Conservation (phyloP, 2,329 filamentous ascomycete species). For the Talaromyces piceae region DNA sequence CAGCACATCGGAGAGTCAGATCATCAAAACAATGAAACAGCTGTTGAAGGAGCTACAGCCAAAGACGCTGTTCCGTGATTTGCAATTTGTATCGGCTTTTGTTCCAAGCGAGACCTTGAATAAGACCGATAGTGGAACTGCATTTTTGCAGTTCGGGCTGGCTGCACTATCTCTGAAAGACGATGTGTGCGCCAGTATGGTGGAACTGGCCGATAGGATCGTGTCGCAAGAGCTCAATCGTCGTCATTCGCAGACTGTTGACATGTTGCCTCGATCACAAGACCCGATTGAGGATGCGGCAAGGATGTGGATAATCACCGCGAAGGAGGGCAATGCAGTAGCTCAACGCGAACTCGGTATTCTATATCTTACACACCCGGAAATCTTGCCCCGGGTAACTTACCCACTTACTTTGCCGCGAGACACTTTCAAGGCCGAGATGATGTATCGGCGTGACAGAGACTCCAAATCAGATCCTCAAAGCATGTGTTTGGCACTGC, state of each 20-base stretch:
- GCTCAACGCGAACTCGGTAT: slow-evolving; percentile 90
- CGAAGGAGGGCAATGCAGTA: slow-evolving; percentile 80
- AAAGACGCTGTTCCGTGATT: slow-evolving; percentile 70
- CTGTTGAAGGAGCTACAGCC: slow-evolving; percentile 67
- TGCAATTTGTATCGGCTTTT: slow-evolving; percentile 63
- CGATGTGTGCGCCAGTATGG: slow-evolving; percentile 76
- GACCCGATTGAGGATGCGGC: slow-evolving; percentile 62
- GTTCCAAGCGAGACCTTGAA: slow-evolving; percentile 51
- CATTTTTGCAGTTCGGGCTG: slow-evolving; percentile 83
- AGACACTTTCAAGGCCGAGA: slow-evolving; percentile 83
- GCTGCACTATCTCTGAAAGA: slow-evolving; percentile 84
- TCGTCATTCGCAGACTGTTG: slow-evolving; percentile 25
- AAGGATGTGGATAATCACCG: slow-evolving; percentile 84
- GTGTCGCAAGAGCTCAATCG: slow-evolving; percentile 48
- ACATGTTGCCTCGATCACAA: slow-evolving; percentile 22
- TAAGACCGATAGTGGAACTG: slow-evolving; percentile 57
- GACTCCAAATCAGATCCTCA: slow-evolving; percentile 70
- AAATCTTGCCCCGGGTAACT: slow-evolving; percentile 70
- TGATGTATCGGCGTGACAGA: slow-evolving; percentile 60
- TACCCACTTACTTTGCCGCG: slow-evolving; percentile 75
- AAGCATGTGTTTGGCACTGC: slow-evolving; percentile 87
- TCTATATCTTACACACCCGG: slow-evolving; percentile 86
- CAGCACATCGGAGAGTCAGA: slow-evolving; percentile 52
- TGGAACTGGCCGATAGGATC: slow-evolving; percentile 65
- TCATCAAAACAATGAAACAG: slow-evolving; percentile 58